Evolutionary conservation across 2,329 filamentous ascomycete species (phyloP).

Genomic region (Paecilomyces dactylethromorphus): DNA sequence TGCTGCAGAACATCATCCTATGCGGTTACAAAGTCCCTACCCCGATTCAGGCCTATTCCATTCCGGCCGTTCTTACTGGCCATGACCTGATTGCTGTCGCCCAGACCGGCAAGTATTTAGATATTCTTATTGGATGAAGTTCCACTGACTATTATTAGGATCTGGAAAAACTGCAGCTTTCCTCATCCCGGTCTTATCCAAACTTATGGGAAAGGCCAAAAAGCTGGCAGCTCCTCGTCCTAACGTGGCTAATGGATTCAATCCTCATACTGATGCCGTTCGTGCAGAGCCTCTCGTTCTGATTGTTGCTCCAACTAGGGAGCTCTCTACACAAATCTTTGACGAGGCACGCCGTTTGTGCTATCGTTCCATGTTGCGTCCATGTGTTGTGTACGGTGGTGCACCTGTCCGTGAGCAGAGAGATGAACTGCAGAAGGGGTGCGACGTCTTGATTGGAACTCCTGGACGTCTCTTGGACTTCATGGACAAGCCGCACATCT

Average conservation of each 20-base stretch:
- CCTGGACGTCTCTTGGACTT: conserved; percentile 83
- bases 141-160: conserved; percentile 47
- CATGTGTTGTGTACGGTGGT: conserved; percentile 84
- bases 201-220: conserved; percentile 92
- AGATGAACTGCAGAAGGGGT: conserved; percentile 70
- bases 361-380: conserved; percentile 90
- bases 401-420: conserved; percentile 64
- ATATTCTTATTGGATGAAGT: not conserved
- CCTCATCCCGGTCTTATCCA: conserved; percentile 78
- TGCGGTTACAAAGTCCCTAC: conserved; percentile 68
- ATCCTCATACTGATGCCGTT: conserved; percentile 46
- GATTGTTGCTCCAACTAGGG: conserved; percentile 78
- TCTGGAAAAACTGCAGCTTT: conserved; percentile 96
- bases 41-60: conserved; percentile 77
- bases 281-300: conserved; percentile 83
- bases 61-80: conserved; percentile 70
- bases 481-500: conserved; percentile 61
- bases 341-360: conserved; percentile 88
- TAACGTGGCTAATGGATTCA: conserved; percentile 49
- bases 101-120: conserved; percentile 69
- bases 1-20: conserved; percentile 69
- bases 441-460: conserved; percentile 81
- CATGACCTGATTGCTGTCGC: conserved; percentile 83
- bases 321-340: conserved; percentile 91
- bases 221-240: conserved; percentile 73